Evolutionary conservation across 2,329 filamentous ascomycete species (phyloP).

Genomic region (Rhinocladiella mackenziei): DNA sequence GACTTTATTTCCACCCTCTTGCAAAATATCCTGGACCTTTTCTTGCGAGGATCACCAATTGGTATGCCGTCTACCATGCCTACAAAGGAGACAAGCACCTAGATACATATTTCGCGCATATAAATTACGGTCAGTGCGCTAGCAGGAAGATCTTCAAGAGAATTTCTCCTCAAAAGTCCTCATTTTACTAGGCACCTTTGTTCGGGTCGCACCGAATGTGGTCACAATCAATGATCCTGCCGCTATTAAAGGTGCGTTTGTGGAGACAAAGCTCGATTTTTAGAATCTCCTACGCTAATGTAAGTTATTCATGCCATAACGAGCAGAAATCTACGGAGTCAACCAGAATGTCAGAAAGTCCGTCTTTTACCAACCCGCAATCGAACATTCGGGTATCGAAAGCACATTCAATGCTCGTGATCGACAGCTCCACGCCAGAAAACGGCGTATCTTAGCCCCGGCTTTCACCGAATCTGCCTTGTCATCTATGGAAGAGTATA

Average conservation of each 20-base stretch:
- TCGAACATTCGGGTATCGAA: conserved; percentile 22
- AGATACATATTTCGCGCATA: conserved; percentile 32
- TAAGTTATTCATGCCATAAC: background rate
- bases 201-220: conserved; percentile 31
- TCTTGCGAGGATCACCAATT: conserved; percentile 32
- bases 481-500: too few species aligned
- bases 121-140: conserved; percentile 35
- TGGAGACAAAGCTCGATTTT: too few species aligned
- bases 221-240: conserved; percentile 26
- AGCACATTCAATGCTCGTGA: conserved; percentile 29
- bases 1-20: conserved; percentile 50
- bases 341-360: conserved; percentile 33
- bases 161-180: background rate
- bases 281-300: too few species aligned
- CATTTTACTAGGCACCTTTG: conserved; percentile 32
- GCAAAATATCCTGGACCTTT: conserved; percentile 63
- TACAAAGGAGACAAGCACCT: conserved; percentile 29
- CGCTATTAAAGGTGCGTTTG: conserved; percentile 46
- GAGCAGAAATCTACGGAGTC: conserved; percentile 9
- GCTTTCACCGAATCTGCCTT: conserved; percentile 35
- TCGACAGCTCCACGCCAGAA: conserved; percentile 25
- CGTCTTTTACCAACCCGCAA: conserved; percentile 18
- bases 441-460: conserved; percentile 32
- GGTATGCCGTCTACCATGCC: conserved; percentile 14
- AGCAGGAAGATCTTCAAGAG: background rate